Evolutionary conservation across 805 yeast species (phyloP).

Genomic region (Saccharomycopsis fermentans): DNA sequence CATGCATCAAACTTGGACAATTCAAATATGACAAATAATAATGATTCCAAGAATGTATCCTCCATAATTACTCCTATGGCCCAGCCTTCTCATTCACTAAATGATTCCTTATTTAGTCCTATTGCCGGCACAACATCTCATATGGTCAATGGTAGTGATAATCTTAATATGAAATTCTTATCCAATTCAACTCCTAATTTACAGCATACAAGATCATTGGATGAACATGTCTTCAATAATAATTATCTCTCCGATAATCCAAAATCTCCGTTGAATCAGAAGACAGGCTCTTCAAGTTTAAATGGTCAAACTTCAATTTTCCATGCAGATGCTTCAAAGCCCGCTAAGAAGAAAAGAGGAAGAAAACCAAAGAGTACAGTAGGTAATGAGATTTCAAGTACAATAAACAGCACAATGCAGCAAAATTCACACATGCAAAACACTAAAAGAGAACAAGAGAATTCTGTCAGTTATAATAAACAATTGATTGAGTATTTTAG

Average conservation of each 20-base stretch:
- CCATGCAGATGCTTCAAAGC: not conserved
- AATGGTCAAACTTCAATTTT: not conserved
- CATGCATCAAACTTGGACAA: not conserved
- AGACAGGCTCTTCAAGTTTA: not conserved
- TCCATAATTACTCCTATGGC: not conserved
- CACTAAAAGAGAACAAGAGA: not conserved
- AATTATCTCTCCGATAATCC: not conserved
- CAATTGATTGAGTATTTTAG: constrained; percentile 15
- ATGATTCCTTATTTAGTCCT: not conserved
- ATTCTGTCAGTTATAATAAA: constrained; percentile 3
- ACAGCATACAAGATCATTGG: not conserved
- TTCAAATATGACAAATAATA: not conserved
- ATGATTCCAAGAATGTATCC: not conserved
- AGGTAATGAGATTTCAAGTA: not conserved
- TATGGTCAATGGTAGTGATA: not conserved
- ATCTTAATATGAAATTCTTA: not conserved
- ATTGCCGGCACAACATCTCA: not conserved
- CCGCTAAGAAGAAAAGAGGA: not conserved
- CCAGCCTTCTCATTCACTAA: not conserved
- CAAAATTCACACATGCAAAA: not conserved
- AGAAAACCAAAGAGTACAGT: not conserved
- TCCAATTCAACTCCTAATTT: not conserved
- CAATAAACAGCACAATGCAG: not conserved
- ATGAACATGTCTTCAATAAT: not conserved
- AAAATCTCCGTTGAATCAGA: not conserved